These are phyloP conservation scores for Chaetomium cochliodes DNA, from an alignment of 495 filamentous ascomycete species.

Conservation along the genomic window DNA sequence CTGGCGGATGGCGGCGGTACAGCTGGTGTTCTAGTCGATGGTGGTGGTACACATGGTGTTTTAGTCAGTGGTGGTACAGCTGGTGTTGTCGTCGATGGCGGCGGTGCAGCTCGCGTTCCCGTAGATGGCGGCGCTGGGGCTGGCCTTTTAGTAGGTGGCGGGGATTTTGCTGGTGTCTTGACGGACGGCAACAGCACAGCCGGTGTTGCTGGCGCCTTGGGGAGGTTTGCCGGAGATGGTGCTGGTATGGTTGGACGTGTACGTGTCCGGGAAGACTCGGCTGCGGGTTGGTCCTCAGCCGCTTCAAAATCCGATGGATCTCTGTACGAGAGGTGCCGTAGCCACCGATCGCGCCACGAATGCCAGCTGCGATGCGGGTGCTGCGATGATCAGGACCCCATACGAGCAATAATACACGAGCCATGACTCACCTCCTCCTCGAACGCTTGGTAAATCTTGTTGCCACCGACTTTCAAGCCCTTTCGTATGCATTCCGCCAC, in stretches of 20 bases:
- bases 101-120: no score
- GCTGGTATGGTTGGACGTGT: neutral
- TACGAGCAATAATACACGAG: no score
- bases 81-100: no score
- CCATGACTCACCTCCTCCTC: slow-evolving; percentile 34
- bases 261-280: neutral
- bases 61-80: no score
- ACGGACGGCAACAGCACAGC: neutral
- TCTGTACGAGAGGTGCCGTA: slow-evolving; percentile 16
- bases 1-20: no score
- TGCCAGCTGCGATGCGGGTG: slow-evolving; percentile 36
- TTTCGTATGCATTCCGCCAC: slow-evolving; percentile 20
- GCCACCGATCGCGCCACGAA: slow-evolving; percentile 40
- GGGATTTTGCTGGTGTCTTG: neutral
- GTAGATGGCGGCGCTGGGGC: neutral
- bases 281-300: neutral
- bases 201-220: neutral
- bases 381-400: slow-evolving; percentile 18
- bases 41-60: no score
- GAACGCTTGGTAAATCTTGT: slow-evolving; percentile 36
- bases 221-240: neutral
- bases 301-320: neutral
- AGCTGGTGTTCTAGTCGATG: no score
- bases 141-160: no score
- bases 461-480: slow-evolving; percentile 19